Evolutionary conservation across 2,329 filamentous ascomycete genomes (phyloP).

Genomic region (Trichophaea hybrida): DNA sequence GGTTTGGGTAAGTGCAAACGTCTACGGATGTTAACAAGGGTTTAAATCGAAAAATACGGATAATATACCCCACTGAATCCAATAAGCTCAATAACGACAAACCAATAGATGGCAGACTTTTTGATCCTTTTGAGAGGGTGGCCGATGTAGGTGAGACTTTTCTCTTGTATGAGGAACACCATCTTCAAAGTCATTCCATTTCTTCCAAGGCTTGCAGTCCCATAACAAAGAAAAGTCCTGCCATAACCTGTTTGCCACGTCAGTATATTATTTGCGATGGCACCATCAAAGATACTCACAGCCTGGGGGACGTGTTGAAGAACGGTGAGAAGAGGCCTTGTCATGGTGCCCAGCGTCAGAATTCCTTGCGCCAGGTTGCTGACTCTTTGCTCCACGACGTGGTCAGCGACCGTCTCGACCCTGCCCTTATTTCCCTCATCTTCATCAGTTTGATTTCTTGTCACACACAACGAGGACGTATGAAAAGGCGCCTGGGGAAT

Average conservation of each 20-base stretch:
- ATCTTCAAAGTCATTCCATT: constrained; percentile 68
- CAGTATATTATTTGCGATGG: background rate
- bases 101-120: constrained; percentile 53
- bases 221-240: constrained; percentile 75
- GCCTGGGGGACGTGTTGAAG: constrained; percentile 66
- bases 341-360: constrained; percentile 65
- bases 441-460: constrained; percentile 42
- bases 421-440: constrained; percentile 44
- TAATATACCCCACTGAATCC: constrained; percentile 42
- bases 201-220: constrained; percentile 60
- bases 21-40: constrained; percentile 30
- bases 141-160: constrained; percentile 42
- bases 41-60: background rate
- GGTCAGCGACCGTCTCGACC: constrained; percentile 37
- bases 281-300: constrained; percentile 9
- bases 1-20: constrained; percentile 71
- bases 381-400: constrained; percentile 60
- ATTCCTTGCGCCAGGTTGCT: constrained; percentile 68
- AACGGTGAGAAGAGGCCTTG: constrained; percentile 56
- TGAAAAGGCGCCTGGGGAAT: constrained; percentile 77
- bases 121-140: constrained; percentile 50
- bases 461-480: constrained; percentile 64
- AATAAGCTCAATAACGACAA: constrained; percentile 52
- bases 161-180: constrained; percentile 53
- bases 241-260: constrained; percentile 41